Base-by-base conservation (phyloP, 257 asterid species). In the Plantago elongata region DNA sequence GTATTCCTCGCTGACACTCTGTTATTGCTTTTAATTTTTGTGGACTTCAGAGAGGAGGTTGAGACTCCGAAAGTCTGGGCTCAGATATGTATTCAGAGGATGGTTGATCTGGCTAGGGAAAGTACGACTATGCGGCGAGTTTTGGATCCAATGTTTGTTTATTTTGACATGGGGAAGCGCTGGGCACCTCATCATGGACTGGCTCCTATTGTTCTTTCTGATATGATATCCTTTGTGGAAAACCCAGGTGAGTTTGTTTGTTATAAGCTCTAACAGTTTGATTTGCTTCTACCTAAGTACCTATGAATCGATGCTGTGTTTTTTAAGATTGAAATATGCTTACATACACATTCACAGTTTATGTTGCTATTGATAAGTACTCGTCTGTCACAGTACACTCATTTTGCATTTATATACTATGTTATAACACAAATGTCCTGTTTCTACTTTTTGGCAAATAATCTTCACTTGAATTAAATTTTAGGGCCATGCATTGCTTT, bases 11-110 rank as follows among this genome's bases (percentile, higher is more conserved):
- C 40, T 56, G 42, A 49, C 9, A 57, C 15, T 29, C 61, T 54
- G 42, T 44, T 56, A 49, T 52, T 29, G 62, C 69, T 68, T 65
- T 52, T 22, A 12, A 43, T 62, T 57, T 22, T 44, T 22, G 27
- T 74, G 61, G 68, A 69, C 58, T 64, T 66, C 76, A 93, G 99
- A 62, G 97, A 93, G 67, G 99, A 93, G 77, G 72, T 69, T 64
- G 97, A 84, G 78, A 79, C 74, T 37, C 99, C 99, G 37, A 83
- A 77, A 76, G 74, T 93, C 45, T 93, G 99, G 99, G 94, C 97
- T 60, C 90, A 83, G 75, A 82, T 93, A 72, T 89, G 95, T 76
- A 67, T 89, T 61, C 96, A 89, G 74, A 85, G 86, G 79, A 86
- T 93, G 95, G 91, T 80, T 67, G 97, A 93, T 61, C 79, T 93